phyloP scores from a whole-genome alignment of 129 eudicot genomes.

The Flaveria linearis region DNA sequence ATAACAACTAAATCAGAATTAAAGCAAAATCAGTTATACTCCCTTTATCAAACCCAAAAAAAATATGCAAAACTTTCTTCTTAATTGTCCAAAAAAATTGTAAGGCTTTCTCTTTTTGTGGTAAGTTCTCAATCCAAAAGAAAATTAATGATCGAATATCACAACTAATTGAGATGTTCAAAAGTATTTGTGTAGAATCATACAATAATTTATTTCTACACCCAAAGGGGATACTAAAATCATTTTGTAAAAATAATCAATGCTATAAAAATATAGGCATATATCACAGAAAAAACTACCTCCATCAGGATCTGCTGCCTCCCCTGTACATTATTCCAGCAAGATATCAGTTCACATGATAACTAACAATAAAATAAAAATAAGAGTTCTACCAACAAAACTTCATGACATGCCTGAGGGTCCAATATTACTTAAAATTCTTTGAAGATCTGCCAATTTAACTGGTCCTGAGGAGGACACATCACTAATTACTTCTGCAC shows the following conservation, averaged over 20 bases:
- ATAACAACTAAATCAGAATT: background rate
- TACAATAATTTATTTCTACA: background rate
- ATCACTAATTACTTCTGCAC: conserved; percentile 76
- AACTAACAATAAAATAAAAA: background rate
- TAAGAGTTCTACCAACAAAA: background rate
- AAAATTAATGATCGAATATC: background rate
- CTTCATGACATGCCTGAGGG: conserved; percentile 57
- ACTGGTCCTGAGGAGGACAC: conserved; percentile 98
- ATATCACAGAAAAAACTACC: conserved; percentile 45
- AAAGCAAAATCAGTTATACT: background rate
- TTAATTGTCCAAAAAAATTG: background rate
- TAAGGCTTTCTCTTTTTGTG: background rate
- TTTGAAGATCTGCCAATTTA: conserved; percentile 82
- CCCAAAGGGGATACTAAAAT: background rate
- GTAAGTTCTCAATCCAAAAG: background rate
- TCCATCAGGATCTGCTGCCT: conserved; percentile 75
- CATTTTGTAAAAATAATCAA: background rate
- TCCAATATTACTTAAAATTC: conserved; percentile 84
- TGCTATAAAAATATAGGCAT: background rate
- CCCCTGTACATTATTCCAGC: conserved; percentile 42
- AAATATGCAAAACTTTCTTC: background rate
- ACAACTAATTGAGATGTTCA: background rate
- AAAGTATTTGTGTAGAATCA: background rate
- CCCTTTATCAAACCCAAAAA: background rate
- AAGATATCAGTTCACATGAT: conserved; percentile 21